phyloP scores from a whole-genome alignment of 2,329 filamentous ascomycete genomes.

The Neoarthrinium moseri region DNA sequence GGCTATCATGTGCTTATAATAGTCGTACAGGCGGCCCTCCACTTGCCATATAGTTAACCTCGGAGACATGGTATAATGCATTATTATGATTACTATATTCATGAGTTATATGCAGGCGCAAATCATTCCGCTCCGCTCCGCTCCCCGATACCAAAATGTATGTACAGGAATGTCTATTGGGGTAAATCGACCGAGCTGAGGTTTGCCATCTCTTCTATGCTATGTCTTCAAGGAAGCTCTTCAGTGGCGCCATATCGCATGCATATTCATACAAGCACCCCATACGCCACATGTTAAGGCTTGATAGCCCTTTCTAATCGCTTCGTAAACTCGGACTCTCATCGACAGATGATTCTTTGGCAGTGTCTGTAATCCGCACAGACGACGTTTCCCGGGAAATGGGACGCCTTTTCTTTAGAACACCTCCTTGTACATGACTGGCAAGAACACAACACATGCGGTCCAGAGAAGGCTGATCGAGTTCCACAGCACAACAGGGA shows the following conservation, averaged over 20 bases:
- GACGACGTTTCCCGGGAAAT: too few species aligned
- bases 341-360: too few species aligned
- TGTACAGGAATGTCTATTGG: not conserved
- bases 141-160: not conserved
- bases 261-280: constrained; percentile 3
- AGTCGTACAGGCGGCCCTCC: too few species aligned
- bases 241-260: too few species aligned
- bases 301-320: not conserved
- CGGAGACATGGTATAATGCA: not conserved
- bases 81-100: constrained; percentile 2
- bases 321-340: not conserved
- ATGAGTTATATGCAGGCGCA: not conserved
- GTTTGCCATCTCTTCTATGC: constrained; percentile 1
- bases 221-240: too few species aligned
- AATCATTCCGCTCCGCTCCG: not conserved
- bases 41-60: too few species aligned
- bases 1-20: too few species aligned
- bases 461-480: constrained; percentile 73
- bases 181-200: not conserved
- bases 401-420: too few species aligned
- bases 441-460: constrained; percentile 78
- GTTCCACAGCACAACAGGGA: constrained; percentile 65
- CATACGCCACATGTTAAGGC: not conserved
- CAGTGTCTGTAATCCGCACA: too few species aligned
- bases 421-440: constrained; percentile 73